Base-by-base conservation (phyloP, 2,329 filamentous ascomycete genomes). In the Aspergillus bombycis region DNA sequence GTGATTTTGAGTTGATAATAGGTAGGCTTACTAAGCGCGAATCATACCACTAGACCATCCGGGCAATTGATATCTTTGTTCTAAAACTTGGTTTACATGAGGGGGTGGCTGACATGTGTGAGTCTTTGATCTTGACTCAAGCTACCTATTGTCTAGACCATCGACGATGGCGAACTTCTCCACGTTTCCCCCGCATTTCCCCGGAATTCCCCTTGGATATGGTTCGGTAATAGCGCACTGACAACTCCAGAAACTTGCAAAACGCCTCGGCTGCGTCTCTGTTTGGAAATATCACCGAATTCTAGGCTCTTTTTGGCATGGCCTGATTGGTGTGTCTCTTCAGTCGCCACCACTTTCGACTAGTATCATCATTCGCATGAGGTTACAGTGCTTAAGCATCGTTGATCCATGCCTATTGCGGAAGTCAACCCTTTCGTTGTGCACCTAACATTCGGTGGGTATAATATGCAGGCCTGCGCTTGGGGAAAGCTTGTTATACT, bases 191-290 rank as follows among this genome's bases (percentile, higher is more conserved):
- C 43, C 21, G 21, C 21, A 48, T 48, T 26, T 12, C 21, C 45
- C 38, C 38, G 38, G 38, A n/a, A 19, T 41, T 14, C 7, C 19
- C 16, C 38, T 41, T 41, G 5, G 38, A n/a, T 8, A n/a, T n/a
- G 38, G 38, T 41, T 41, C 45, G 45, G 45, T 8, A 48, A 23
- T 48, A 8, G 21, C 21, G 28, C 26, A 61, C 45, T 57, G 52
- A 50, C 57, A n/a, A 46, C 11, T 50, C 9, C 30, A 32, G 28
- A 26, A 21, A 50, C 34, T 28, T n/a, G 54, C 53, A 58, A 62
- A 62, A 55, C 41, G 66, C 73, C 73, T 75, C 74, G 73, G 74
- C 64, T 71, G 66, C 67, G 65, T 69, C 68, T 68, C 32, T 61
- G 60, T 58, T 19, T 23, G 61, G 61, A 38, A 62, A 34, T 38